A percentile compares a stretch with the other conserved stretches of the same genome.
These are phyloP conservation scores for Umbilicaria muhlenbergii DNA, from an alignment of 495 filamentous ascomycete genomes.

Conservation along the genomic window DNA sequence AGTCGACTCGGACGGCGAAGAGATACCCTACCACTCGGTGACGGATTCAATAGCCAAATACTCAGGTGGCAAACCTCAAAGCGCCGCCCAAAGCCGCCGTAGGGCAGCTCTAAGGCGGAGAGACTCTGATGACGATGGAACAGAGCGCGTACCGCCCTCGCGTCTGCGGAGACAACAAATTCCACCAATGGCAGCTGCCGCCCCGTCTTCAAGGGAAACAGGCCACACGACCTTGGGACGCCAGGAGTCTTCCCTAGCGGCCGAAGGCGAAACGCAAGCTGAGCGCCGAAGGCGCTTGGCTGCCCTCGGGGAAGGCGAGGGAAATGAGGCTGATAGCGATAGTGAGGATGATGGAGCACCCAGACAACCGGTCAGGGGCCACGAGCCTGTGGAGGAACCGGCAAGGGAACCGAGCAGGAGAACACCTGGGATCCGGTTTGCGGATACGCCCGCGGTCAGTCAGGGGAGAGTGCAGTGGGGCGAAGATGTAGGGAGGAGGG, in stretches of 20 bases:
- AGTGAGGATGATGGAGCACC: conserved; percentile 43
- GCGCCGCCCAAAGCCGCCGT: conserved; percentile 35
- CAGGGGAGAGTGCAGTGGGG: conserved; percentile 13
- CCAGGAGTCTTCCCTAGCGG: conserved; percentile 1
- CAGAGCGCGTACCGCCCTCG: conserved; percentile 34
- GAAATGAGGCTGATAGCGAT: conserved; percentile 21
- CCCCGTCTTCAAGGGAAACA: background rate
- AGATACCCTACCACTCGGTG: conserved; percentile 29
- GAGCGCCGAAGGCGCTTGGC: conserved; percentile 72
- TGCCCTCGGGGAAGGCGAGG: conserved; percentile 54
- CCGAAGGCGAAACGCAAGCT: conserved; percentile 56
- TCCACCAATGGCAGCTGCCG: background rate
- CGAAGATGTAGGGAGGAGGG: conserved; percentile 7
- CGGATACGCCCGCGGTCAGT: conserved; percentile 10
- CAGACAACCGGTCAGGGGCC: conserved; percentile 39
- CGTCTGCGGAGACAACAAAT: background rate
- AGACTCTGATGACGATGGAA: conserved; percentile 44
- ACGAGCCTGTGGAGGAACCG: conserved; percentile 22
- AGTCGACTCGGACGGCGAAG: conserved; percentile 15
- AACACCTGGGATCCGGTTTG: conserved; percentile 10
- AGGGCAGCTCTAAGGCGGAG: conserved; percentile 24
- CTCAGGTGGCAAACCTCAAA: conserved; percentile 17
- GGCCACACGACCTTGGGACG: background rate
- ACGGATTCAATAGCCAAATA: conserved; percentile 28
- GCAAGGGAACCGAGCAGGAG: background rate